Base-by-base conservation (phyloP, 2,329 filamentous ascomycete genomes). In the Colletotrichum tropicicola region DNA sequence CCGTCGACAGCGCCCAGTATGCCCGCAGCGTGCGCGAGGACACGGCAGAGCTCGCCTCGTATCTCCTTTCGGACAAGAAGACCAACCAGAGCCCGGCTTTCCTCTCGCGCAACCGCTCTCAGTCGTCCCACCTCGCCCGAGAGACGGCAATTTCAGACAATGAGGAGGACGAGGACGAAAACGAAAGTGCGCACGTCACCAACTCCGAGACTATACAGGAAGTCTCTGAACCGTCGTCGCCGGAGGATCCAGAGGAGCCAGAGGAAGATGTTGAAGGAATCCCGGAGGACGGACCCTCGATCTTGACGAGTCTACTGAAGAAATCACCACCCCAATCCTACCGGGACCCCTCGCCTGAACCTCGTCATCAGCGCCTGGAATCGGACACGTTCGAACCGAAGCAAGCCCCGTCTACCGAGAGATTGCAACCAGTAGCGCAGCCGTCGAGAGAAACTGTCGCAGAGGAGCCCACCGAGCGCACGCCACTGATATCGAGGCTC, bases 21-120 rank as follows among this genome's bases (percentile, higher is more conserved):
- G 91, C 92, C 32, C 88, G 90, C 64, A 92, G 89, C 69, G 91
- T 97, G 41, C 91, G 94, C 68, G 91, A 96, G 78, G 91, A 96
- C 74, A 97, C 94, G 3, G 92, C 93, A 54, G 93, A 97, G 78
- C 84, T 97, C 60, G 94, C 94, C 44, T 93, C 88, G 17, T 93
- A 94, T 74, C 90, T 93, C 52, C 85, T 97, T 27, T 90, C 90
- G 39, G 88, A 92, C 70, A 84, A 85, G 70, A 79, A 83, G 61
- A 75, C 79, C 62, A 75, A 75, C 30, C 79, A 77, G 44, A 80
- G 75, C 65, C 78, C 82, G 5, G 79, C 81, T 9, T 84, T 88
- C 63, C 77, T 87, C 45, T 70, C 71, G 32, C 77, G 75, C 48
- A 74, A 75, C 58, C 76, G 75, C 47, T 78, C 79, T 17, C 73